Base-by-base conservation (phyloP, 2,329 filamentous ascomycete species). In the Laburnicola sp. region DNA sequence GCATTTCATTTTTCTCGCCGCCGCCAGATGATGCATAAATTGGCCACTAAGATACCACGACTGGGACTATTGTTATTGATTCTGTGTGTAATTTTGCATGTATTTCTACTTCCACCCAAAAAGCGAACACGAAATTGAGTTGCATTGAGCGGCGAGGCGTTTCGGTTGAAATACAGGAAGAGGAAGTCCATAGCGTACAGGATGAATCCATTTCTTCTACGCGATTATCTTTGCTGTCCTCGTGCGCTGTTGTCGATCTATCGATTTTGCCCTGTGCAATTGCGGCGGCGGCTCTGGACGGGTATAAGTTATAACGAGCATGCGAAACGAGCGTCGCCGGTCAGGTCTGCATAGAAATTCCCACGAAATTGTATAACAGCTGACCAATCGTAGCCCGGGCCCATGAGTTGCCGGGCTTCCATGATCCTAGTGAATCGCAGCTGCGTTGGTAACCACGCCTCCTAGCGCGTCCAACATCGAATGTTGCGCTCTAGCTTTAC, bases 1-100 rank as follows among this genome's bases (percentile, higher is more conserved):
- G 72, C 53, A 65, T 74, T 48, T 63, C 67, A 22, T 57, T 73
- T 51, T 74, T 75, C 59, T 72, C 70, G 40, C 62, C 66, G 34
- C 70, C 70, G 6, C 72, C 72, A 26, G 70, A 73, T 54, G 63
- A 74, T 50, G 57, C 60, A 54, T 69, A 66, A 58, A 43, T 53
- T 35, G 50, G 37, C 22, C 25, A 6, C 27, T 32, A 23, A 21
- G 37, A 37, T 54, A 50, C 48, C 37, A 49, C 53, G 32, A 35
- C 31, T 26, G 27, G 42, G 54, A 59, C 57, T 60, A 64, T 61
- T 60, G 44, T 45, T 7, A 32, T 48, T 48, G 46, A 41, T 56
- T 41, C 62, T 59, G 54, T 46, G 47, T 69, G 59, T 67, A 63
- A 56, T 64, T 64, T 54, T 63, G 54, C 59, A 56, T 71, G 67